Conservation (phyloP, 345 rosid genomes). For the Lumnitzera littorea region DNA sequence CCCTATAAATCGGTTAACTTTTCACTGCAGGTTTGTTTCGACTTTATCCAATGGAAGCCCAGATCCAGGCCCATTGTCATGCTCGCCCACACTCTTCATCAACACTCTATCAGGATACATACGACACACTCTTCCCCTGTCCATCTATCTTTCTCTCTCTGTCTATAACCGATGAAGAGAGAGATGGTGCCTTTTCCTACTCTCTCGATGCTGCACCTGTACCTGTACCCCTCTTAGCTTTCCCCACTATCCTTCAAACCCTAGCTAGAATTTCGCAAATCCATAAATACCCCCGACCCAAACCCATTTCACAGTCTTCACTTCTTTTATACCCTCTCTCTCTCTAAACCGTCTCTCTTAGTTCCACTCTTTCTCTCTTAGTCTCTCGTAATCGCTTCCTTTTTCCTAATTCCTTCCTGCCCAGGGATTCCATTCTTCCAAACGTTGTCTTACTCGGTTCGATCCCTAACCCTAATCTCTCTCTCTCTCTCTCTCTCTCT, state of each 20-base stretch:
- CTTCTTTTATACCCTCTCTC: not conserved
- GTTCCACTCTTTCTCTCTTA: not conserved
- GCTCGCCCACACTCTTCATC: not conserved
- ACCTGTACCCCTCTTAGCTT: not conserved
- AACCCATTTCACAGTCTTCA: constrained; percentile 3
- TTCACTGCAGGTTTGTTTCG: too few relatives aligned
- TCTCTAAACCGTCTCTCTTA: not conserved
- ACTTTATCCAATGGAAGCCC: too few relatives aligned
- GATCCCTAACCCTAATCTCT: constrained; percentile 12
- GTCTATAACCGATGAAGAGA: not conserved
- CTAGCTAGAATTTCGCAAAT: constrained; percentile 2
- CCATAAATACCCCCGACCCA: constrained; percentile 5
- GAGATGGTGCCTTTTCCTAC: not conserved
- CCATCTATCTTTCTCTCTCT: not conserved
- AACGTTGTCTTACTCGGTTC: constrained; percentile 51
- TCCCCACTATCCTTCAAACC: too few relatives aligned
- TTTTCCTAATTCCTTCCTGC: not conserved
- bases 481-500: not conserved
- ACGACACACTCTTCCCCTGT: not conserved
- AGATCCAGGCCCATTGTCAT: too few relatives aligned
- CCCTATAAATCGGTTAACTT: too few relatives aligned
- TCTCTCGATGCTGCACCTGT: constrained; percentile 4
- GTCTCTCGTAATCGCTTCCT: too few relatives aligned
- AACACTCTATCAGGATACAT: not conserved
- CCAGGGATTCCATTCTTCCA: constrained; percentile 38